Evolutionary conservation across 768 basidiomycete species (phyloP).

Genomic region (Coprinopsis sp.): DNA sequence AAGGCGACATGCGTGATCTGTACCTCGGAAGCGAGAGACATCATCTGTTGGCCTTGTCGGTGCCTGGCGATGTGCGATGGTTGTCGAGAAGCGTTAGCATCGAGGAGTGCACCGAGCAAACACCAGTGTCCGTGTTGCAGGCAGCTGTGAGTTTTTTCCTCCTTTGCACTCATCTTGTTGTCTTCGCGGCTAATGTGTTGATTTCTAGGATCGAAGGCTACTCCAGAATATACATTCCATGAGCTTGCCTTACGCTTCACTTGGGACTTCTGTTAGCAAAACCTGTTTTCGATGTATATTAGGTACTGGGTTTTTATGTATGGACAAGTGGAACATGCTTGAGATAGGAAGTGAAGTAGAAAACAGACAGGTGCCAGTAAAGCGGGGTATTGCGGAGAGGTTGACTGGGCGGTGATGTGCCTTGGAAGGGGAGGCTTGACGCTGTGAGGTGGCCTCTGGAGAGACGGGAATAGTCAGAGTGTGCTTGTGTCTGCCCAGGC

Average conservation of each 20-base stretch:
- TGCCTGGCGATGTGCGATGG: constrained; percentile 65
- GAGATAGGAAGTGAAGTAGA: too few species aligned
- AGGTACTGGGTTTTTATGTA: too few species aligned
- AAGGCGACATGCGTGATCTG: constrained; percentile 61
- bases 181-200: constrained; percentile 15
- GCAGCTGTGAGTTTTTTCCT: constrained; percentile 33
- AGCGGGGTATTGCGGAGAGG: too few species aligned
- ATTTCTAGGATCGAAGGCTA: constrained; percentile 43
- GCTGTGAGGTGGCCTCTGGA: too few species aligned
- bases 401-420: too few species aligned
- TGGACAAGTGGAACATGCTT: too few species aligned
- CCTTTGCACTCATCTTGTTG: constrained; percentile 9
- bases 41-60: constrained; percentile 88
- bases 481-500: too few species aligned
- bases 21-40: constrained; percentile 58
- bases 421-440: too few species aligned
- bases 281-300: too few species aligned
- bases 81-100: constrained; percentile 58
- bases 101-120: constrained; percentile 48
- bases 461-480: too few species aligned
- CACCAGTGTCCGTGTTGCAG: constrained; percentile 69
- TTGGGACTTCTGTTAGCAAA: too few species aligned
- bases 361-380: too few species aligned
- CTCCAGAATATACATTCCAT: constrained; percentile 60
- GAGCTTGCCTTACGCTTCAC: constrained; percentile 7